Base-by-base conservation (phyloP, 2,329 filamentous ascomycete genomes). In the Trichoderma atroviride region DNA sequence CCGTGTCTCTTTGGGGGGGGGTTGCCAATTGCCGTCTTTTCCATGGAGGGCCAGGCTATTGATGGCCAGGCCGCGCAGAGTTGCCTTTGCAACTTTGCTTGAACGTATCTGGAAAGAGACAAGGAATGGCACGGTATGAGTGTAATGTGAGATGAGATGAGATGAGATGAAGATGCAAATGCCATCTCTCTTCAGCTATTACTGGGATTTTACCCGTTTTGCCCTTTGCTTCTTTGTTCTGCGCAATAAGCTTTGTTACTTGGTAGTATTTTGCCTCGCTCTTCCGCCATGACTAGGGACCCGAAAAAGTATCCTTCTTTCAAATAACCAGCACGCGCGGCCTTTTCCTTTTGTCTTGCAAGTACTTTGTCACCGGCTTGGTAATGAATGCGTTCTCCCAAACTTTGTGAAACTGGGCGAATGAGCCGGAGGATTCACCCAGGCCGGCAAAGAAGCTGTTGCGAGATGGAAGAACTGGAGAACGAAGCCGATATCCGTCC, bases 11-110 rank as follows among this genome's bases (percentile, higher is more conserved):
- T 53, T n/a, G 1, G 4, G n/a, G 27, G 27, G 27, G 2, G 24
- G 55, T 33, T 65, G 62, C 29, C 27, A 27, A 57, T 65, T 43
- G 62, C 62, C 62, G 62, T 65, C 62, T 65, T 56, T 65, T 57
- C 62, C 62, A 65, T 53, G 50, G 35, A 22, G 24, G 27, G 50
- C 62, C n/a, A 65, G 52, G 52, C 58, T 37, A 19, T 61, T 31
- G 35, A 56, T 13, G 62, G 43, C 50, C 33, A 33, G 62, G 62
- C 33, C 40, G 35, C 40, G 35, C 33, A 65, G 40, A 43, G 40
- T 43, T 56, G 52, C 55, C 16, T 35, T 16, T 24, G n/a, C 11
- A 14, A 19, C 4, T 33, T 50, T 24, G 22, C 35, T 56, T 53
- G 47, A 37, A 22, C 61, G 61, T 22, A 22, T 64, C 40, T 27